Conservation (phyloP, 441 rosid species). For the Bocquillonia castaneifolia region DNA sequence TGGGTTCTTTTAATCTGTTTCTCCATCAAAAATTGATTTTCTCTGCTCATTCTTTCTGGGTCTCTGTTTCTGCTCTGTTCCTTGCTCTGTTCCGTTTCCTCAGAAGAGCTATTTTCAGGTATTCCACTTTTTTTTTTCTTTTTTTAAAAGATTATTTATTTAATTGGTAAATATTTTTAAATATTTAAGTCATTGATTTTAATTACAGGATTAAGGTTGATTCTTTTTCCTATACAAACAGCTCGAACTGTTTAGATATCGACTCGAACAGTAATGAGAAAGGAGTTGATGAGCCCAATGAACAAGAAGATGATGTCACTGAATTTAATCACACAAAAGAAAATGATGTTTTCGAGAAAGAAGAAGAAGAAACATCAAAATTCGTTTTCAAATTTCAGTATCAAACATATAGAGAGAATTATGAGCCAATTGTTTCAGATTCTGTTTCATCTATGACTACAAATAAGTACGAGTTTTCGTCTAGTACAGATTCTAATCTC, state of each 20-base stretch:
- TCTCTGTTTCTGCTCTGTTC: slow-evolving; percentile 39
- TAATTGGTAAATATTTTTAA: not conserved
- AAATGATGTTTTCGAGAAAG: slow-evolving; percentile 3
- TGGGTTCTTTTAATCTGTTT: slow-evolving; percentile 37
- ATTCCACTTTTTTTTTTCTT: not conserved
- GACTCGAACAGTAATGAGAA: not conserved
- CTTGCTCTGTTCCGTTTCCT: slow-evolving; percentile 34
- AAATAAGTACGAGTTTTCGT: slow-evolving; percentile 33
- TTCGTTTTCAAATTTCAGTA: slow-evolving; percentile 52
- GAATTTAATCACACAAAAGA: slow-evolving; percentile 13
- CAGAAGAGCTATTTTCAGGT: slow-evolving; percentile 40
- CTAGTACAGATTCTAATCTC: slow-evolving; percentile 25
- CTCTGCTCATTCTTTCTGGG: slow-evolving; percentile 34
- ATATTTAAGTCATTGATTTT: not conserved
- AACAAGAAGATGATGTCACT: slow-evolving; percentile 23
- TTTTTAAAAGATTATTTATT: not conserved
- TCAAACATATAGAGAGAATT: slow-evolving; percentile 29
- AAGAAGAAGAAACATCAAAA: slow-evolving; percentile 28
- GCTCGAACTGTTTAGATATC: slow-evolving; percentile 1
- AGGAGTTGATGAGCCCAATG: slow-evolving; percentile 31
- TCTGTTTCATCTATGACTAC: slow-evolving; percentile 22
- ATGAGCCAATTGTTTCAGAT: slow-evolving; percentile 17
- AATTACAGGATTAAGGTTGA: slow-evolving; percentile 24
- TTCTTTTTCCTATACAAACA: slow-evolving; percentile 23
- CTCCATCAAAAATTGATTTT: slow-evolving; percentile 32